Evolutionary conservation across 192 early-diverging fungal species (phyloP).

Genomic region (Mortierella alpina): DNA sequence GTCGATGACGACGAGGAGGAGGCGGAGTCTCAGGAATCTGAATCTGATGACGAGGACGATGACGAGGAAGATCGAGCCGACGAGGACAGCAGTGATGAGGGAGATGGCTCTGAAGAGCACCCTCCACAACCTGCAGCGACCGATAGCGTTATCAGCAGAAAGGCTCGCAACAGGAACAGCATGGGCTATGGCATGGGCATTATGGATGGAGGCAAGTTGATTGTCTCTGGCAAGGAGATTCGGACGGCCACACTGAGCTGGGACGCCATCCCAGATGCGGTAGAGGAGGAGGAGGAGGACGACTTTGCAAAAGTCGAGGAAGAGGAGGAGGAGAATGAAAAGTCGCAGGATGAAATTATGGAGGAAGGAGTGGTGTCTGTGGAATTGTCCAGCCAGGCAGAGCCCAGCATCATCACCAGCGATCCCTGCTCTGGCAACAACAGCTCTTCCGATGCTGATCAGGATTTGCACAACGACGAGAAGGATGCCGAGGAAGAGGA

Average conservation of each 20-base stretch:
- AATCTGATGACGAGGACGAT: slow-evolving; percentile 15
- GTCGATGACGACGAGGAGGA: slow-evolving; percentile 17
- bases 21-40: slow-evolving; percentile 10
- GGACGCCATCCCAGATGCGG: neutral
- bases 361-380: slow-evolving; percentile 2
- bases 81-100: neutral
- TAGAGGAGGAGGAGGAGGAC: neutral
- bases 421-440: too few relatives aligned
- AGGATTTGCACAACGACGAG: slow-evolving; percentile 15
- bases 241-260: slow-evolving; percentile 5
- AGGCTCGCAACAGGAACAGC: slow-evolving; percentile 23
- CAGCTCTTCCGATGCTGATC: slow-evolving; percentile 2
- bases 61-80: slow-evolving; percentile 15
- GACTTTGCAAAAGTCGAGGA: slow-evolving; percentile 23
- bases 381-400: too few relatives aligned
- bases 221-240: slow-evolving; percentile 6
- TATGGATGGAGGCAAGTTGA: slow-evolving; percentile 11
- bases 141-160: neutral
- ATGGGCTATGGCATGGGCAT: slow-evolving; percentile 7
- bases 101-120: neutral
- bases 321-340: slow-evolving; percentile 7
- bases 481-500: slow-evolving; percentile 8
- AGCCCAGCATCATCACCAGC: too few relatives aligned
- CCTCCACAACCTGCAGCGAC: neutral
- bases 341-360: too few relatives aligned